These are phyloP conservation scores for Candida sakaeoensis DNA, from an alignment of 805 yeast species.

Conservation along the genomic window DNA sequence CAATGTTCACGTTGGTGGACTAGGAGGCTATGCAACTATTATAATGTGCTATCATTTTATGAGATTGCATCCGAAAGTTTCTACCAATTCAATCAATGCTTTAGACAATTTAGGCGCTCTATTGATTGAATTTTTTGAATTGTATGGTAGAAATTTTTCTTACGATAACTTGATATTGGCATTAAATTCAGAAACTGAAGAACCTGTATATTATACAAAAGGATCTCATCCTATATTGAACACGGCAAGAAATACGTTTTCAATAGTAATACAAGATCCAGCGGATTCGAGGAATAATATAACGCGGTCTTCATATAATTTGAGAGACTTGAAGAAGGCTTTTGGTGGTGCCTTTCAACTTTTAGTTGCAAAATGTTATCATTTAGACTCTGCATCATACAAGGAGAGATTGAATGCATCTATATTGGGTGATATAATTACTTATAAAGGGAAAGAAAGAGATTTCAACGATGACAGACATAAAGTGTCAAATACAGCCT, in stretches of 20 bases:
- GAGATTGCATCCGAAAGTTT: constrained; percentile 71
- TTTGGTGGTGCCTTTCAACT: constrained; percentile 86
- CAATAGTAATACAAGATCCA: constrained; percentile 85
- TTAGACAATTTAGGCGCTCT: constrained; percentile 79
- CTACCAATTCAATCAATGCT: constrained; percentile 63
- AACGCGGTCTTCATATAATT: constrained; percentile 78
- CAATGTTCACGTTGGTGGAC: constrained; percentile 88
- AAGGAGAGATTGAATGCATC: constrained; percentile 67
- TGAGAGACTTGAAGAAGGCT: constrained; percentile 75
- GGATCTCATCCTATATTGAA: constrained; percentile 47
- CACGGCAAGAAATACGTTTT: constrained; percentile 50
- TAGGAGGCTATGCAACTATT: constrained; percentile 93
- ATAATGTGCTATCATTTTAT: constrained; percentile 80
- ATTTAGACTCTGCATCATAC: constrained; percentile 60
- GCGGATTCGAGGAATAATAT: constrained; percentile 80
- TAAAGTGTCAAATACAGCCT: constrained; percentile 59
- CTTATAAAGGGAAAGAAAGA: constrained; percentile 67
- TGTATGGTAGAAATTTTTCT: constrained; percentile 86
- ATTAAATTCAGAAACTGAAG: constrained; percentile 49
- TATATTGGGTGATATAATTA: constrained; percentile 75
- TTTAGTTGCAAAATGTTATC: constrained; percentile 70
- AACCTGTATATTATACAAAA: constrained; percentile 60
- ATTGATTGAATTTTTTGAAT: constrained; percentile 85
- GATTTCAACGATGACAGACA: constrained; percentile 75
- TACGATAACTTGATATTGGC: constrained; percentile 75